phyloP scores from a whole-genome alignment of 108 stramenopile species.

The Fistulifera solaris region DNA sequence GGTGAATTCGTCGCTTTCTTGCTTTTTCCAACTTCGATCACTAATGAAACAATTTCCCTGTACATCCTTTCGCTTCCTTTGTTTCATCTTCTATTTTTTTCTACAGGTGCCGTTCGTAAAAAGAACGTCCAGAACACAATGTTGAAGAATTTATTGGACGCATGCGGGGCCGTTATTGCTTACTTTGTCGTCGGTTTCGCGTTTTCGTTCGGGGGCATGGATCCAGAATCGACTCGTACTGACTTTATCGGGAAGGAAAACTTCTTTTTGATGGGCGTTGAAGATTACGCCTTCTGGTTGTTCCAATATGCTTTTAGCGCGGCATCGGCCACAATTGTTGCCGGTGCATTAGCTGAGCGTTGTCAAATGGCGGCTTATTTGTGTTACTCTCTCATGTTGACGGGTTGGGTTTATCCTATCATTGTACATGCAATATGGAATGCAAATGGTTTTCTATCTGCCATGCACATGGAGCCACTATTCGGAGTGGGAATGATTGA shows the following conservation, averaged over 20 bases:
- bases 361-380: conserved; percentile 85
- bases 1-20: too few relatives aligned
- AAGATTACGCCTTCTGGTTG: conserved; percentile 56
- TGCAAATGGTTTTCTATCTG: conserved; percentile 53
- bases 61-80: conserved; percentile 26
- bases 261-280: conserved; percentile 41
- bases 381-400: conserved; percentile 62
- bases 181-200: conserved; percentile 74
- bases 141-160: conserved; percentile 84
- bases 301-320: conserved; percentile 85
- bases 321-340: conserved; percentile 84
- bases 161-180: conserved; percentile 66
- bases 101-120: conserved; percentile 65
- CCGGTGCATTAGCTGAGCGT: conserved; percentile 93
- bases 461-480: conserved; percentile 14
- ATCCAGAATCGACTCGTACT: conserved; percentile 13
- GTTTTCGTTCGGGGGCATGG: conserved; percentile 61
- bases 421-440: conserved; percentile 79
- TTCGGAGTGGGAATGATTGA: conserved; percentile 55
- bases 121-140: conserved; percentile 86
- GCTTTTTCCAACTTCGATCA: background rate
- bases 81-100: too few relatives aligned
- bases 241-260: conserved; percentile 53
- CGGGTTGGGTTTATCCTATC: conserved; percentile 83
- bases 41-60: conserved; percentile 16